Percentiles rank a stretch among this genome's conserved stretches.
phyloP scores from a whole-genome alignment of 2,329 filamentous ascomycete genomes.

The Monosporascus ibericus region DNA sequence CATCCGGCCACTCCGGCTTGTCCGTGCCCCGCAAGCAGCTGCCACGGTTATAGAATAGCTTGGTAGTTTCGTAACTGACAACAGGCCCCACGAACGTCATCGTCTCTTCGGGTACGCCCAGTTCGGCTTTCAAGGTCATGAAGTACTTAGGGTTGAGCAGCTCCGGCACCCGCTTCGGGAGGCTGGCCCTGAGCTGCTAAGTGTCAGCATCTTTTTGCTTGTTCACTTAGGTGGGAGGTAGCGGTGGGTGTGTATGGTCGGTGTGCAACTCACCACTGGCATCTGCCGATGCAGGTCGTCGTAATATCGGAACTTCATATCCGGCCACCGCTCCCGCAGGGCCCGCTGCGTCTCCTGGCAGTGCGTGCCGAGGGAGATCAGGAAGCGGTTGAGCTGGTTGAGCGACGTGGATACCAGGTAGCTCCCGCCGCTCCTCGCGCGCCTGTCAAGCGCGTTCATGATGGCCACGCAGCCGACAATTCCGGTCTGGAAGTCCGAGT shows the following conservation, averaged over 20 bases:
- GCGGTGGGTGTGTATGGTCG: not conserved
- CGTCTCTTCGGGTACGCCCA: slow-evolving; percentile 20
- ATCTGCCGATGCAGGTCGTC: slow-evolving; percentile 26
- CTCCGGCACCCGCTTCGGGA: slow-evolving; percentile 18
- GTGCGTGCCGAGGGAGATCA: slow-evolving; percentile 23
- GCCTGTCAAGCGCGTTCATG: slow-evolving; percentile 20
- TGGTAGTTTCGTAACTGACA: slow-evolving; percentile 21
- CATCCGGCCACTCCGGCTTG: slow-evolving; percentile 18
- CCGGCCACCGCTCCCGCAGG: slow-evolving; percentile 19
- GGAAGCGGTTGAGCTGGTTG: slow-evolving; percentile 24
- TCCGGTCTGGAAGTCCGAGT: slow-evolving; percentile 25
- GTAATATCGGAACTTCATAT: slow-evolving; percentile 21
- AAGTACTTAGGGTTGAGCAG: slow-evolving; percentile 19
- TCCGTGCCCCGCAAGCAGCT: slow-evolving; percentile 24
- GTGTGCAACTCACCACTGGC: slow-evolving; percentile 17
- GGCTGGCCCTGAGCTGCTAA: not conserved
- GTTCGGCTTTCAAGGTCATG: slow-evolving; percentile 17
- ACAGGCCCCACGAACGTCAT: slow-evolving; percentile 25
- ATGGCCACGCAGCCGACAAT: slow-evolving; percentile 23
- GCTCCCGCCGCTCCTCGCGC: slow-evolving; percentile 18
- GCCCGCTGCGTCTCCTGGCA: slow-evolving; percentile 14
- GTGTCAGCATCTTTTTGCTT: not conserved
- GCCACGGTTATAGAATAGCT: slow-evolving; percentile 20
- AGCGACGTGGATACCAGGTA: slow-evolving; percentile 25
- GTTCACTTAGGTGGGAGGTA: not conserved